Evolutionary conservation across 345 rosid species (phyloP).

Genomic region (Ceriops zippeliana): DNA sequence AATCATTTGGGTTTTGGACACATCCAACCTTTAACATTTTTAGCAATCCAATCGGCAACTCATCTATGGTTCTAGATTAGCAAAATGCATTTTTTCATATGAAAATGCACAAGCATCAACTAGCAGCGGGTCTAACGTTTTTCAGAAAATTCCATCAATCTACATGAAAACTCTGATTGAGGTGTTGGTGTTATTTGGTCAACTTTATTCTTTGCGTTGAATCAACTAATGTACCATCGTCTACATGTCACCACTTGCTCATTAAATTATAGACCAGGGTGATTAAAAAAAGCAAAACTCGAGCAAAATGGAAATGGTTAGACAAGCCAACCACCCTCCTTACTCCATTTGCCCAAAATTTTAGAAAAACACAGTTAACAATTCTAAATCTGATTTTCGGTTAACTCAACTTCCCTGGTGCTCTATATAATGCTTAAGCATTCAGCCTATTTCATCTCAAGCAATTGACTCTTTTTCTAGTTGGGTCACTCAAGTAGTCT

Average conservation of each 20-base stretch:
- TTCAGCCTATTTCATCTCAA: conserved; percentile 19
- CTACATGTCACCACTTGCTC: conserved; percentile 4
- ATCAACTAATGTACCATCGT: conserved; percentile 6
- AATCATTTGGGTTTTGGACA: no score
- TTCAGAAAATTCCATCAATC: conserved; percentile 8
- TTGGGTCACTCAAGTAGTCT: not conserved
- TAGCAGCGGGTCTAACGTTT: no score
- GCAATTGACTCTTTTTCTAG: conserved; percentile 4
- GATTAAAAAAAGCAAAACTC: not conserved
- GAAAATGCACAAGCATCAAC: no score
- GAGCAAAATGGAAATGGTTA: not conserved
- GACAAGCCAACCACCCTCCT: conserved; percentile 19
- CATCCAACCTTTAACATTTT: no score
- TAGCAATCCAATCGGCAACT: no score
- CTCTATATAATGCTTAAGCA: conserved; percentile 20
- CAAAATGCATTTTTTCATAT: no score
- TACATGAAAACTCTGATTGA: not conserved
- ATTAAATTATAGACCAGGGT: not conserved
- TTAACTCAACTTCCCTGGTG: not conserved
- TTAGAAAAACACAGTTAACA: not conserved
- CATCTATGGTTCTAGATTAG: no score
- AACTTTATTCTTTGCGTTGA: not conserved
- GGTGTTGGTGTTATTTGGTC: conserved; percentile 9
- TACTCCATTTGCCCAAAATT: not conserved
- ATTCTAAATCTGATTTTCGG: not conserved